phyloP scores from a whole-genome alignment of 202 grass and related monocot species.

The Panicum virgatum region DNA sequence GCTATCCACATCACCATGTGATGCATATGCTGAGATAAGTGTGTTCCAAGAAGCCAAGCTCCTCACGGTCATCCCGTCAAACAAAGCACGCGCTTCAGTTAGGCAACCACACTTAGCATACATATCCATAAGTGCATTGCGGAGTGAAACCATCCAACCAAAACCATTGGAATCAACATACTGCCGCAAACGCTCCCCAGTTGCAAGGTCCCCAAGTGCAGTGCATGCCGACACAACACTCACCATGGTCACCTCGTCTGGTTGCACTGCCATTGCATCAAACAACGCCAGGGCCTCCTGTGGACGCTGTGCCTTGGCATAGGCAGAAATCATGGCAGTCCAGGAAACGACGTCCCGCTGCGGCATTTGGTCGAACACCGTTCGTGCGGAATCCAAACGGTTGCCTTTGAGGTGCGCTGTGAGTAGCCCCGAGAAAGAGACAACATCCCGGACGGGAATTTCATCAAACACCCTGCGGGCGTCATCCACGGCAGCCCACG shows the following conservation, averaged over 20 bases:
- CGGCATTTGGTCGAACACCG: constrained; percentile 50
- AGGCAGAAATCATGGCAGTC: constrained; percentile 60
- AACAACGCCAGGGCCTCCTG: constrained; percentile 56
- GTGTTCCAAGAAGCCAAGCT: constrained; percentile 62
- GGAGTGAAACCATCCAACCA: constrained; percentile 64
- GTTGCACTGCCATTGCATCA: constrained; percentile 48
- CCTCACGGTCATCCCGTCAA: constrained; percentile 44
- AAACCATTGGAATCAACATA: constrained; percentile 58
- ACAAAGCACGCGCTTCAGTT: constrained; percentile 43
- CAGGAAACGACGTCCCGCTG: constrained; percentile 49
- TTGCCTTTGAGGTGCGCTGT: constrained; percentile 35
- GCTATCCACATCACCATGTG: constrained; percentile 43
- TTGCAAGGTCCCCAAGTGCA: constrained; percentile 61
- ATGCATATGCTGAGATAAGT: constrained; percentile 59
- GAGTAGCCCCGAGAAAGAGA: constrained; percentile 53
- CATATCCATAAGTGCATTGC: constrained; percentile 64
- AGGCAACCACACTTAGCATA: constrained; percentile 59
- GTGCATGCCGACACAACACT: constrained; percentile 61
- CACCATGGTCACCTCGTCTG: constrained; percentile 70
- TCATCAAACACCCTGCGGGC: constrained; percentile 52
- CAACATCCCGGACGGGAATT: constrained; percentile 51
- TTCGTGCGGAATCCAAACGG: constrained; percentile 38
- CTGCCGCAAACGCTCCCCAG: constrained; percentile 39
- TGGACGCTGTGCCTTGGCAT: constrained; percentile 28
- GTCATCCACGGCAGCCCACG: constrained; percentile 21